These are phyloP conservation scores for Xylaria scruposa DNA, from an alignment of 495 filamentous ascomycete species.

Conservation along the genomic window DNA sequence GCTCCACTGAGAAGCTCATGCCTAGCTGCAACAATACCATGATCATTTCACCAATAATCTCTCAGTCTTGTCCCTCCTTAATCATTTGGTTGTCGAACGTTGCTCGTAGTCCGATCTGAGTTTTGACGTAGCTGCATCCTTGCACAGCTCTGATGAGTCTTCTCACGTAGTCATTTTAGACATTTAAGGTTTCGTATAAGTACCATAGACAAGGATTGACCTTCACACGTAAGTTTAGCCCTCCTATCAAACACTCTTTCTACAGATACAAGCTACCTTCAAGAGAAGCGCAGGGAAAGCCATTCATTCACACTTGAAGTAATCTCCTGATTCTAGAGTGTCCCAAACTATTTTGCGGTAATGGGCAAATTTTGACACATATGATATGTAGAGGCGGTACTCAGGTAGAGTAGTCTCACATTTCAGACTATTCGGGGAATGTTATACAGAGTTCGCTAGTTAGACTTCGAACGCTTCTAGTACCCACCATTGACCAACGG, in stretches of 20 bases:
- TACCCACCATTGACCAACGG: background rate
- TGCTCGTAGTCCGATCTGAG: background rate
- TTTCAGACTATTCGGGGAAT: background rate
- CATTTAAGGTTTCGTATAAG: background rate
- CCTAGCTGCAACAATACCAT: slow-evolving; percentile 31
- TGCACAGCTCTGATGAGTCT: background rate
- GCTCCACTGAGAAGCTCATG: slow-evolving; percentile 27
- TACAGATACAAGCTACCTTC: background rate
- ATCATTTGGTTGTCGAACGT: background rate
- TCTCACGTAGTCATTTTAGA: background rate
- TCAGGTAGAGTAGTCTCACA: background rate
- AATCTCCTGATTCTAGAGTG: background rate
- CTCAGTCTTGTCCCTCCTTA: background rate
- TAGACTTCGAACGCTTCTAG: background rate
- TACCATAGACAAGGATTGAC: background rate
- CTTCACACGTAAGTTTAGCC: background rate
- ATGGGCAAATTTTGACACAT: background rate
- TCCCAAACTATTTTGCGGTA: background rate
- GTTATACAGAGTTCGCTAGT: background rate
- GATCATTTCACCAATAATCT: slow-evolving; percentile 22
- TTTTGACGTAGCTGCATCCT: background rate
- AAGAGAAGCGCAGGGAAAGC: background rate
- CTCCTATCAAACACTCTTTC: background rate
- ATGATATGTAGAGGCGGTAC: background rate
- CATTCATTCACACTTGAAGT: background rate